These are phyloP conservation scores for Pisolithus microcarpus DNA, from an alignment of 768 basidiomycete species.

Conservation along the genomic window DNA sequence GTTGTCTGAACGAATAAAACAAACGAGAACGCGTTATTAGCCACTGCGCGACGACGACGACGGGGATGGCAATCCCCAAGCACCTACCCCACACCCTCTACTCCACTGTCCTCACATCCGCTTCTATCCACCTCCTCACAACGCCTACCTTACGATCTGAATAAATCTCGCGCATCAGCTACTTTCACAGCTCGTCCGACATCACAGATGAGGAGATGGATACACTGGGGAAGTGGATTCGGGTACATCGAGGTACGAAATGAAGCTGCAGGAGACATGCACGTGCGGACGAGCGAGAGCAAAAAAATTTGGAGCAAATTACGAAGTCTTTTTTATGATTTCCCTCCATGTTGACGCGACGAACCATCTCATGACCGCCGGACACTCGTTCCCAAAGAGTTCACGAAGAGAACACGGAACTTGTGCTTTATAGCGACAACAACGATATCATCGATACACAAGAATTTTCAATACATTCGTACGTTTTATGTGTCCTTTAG, in stretches of 20 bases:
- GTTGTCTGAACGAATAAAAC: too few relatives aligned
- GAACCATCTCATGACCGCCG: not conserved
- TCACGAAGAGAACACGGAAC: not conserved
- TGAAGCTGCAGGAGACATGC: slow-evolving; percentile 5
- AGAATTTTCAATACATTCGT: not conserved
- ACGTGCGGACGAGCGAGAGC: slow-evolving; percentile 1
- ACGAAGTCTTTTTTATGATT: slow-evolving; percentile 9
- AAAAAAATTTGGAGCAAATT: slow-evolving; percentile 34
- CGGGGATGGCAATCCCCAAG: slow-evolving; percentile 21
- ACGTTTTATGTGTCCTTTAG: not conserved
- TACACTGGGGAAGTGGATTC: slow-evolving; percentile 48
- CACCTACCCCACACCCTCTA: slow-evolving; percentile 63
- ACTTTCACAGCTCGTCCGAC: slow-evolving; percentile 32
- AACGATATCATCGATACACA: not conserved
- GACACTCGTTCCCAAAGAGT: not conserved
- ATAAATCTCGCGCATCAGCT: slow-evolving; percentile 51
- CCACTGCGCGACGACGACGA: too few relatives aligned
- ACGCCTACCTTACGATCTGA: slow-evolving; percentile 57
- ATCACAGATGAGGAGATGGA: slow-evolving; percentile 46
- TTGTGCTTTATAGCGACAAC: too few relatives aligned
- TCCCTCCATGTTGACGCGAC: not conserved
- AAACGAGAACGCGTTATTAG: too few relatives aligned
- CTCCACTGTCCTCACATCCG: slow-evolving; percentile 56
- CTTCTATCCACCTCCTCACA: slow-evolving; percentile 59
- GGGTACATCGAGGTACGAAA: slow-evolving; percentile 14